Evolutionary conservation across 345 rosid species (phyloP).

Genomic region (Arabidopsis suecica): DNA sequence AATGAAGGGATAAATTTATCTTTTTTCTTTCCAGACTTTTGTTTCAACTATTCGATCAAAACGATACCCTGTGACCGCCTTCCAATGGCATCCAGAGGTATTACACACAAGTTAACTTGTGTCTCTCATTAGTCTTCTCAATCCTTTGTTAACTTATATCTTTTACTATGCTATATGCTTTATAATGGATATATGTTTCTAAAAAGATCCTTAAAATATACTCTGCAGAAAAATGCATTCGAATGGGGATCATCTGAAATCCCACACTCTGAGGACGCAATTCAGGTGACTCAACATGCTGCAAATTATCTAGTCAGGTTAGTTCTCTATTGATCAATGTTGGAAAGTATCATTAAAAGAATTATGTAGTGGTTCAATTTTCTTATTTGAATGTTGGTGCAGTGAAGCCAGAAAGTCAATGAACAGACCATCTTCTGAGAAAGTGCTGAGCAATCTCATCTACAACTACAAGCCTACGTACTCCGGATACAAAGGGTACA

Average conservation of each 20-base stretch:
- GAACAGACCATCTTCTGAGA: constrained; percentile 63
- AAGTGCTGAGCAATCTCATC: constrained; percentile 75
- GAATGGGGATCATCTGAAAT: constrained; percentile 80
- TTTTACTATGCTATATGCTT: no score
- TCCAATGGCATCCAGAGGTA: constrained; percentile 99
- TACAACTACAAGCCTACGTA: constrained; percentile 86
- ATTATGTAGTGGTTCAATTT: neutral
- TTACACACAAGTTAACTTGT: neutral
- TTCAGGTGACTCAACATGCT: constrained; percentile 80
- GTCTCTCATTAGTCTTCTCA: no score
- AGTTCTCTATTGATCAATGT: constrained; percentile 30
- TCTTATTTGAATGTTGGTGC: constrained; percentile 35
- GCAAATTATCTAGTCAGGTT: constrained; percentile 86
- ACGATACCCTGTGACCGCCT: constrained; percentile 79
- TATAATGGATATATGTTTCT: neutral
- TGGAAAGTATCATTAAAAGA: neutral
- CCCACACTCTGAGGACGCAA: constrained; percentile 93
- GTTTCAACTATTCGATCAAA: constrained; percentile 80
- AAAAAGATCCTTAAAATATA: constrained; percentile 4
- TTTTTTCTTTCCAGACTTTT: constrained; percentile 56
- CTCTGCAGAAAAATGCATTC: constrained; percentile 70
- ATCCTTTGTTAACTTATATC: no score
- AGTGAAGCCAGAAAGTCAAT: constrained; percentile 87
- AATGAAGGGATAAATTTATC: neutral
- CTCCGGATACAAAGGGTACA: constrained; percentile 86